Evolutionary conservation across 768 basidiomycete genomes (phyloP), one percentile per base, ranked within the genome.

Genomic region (Chlorophyllum brunneum): DNA sequence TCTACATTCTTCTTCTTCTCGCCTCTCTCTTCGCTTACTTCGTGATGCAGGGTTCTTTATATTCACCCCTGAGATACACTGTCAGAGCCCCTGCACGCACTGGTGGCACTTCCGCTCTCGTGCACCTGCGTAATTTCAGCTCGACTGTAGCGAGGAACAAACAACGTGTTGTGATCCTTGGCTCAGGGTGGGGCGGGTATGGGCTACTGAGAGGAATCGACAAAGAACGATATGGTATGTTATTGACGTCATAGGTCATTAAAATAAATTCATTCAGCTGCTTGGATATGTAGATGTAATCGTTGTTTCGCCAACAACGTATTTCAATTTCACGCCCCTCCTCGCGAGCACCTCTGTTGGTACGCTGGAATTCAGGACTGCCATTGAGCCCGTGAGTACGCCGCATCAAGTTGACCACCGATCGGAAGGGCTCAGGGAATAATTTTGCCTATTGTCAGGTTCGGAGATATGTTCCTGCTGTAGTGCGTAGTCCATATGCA

Each of bases 141-240:
- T 72, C 70, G 15, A 74, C 76, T 3, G 42, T 61, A 6, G 52
- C 65, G 10, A 63, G 60, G 26, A 57, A 61, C 39, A 77, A 72
- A 57, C 65, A 76, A 51, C 72, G 75, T 20, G 76, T 88, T 30
- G 79, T 88, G 16, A 82, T 89, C 55, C 70, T 88, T 5, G 87
- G 86, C 7, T 87, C 85, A 8, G 87, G 87, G 20, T 89, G 86
- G 87, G 86, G 85, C 51, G 87, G 87, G 0, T 88, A 88, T 58
- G 82, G 83, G 54, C 69, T 89, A 11, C 71, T 88, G 20, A 70
- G 81, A 31, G 75, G 77, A 2, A 68, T 89, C 1, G 83, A 89
- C 66, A 88, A 85, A 66, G 83, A 82, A 56, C 77, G 78, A 47
- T 88, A 85, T 81, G 76, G 86, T 86, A 36, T 55, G 45, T 48